These are phyloP conservation scores for Aspergillus felis DNA, from an alignment of 2,329 filamentous ascomycete species.

Conservation along the genomic window DNA sequence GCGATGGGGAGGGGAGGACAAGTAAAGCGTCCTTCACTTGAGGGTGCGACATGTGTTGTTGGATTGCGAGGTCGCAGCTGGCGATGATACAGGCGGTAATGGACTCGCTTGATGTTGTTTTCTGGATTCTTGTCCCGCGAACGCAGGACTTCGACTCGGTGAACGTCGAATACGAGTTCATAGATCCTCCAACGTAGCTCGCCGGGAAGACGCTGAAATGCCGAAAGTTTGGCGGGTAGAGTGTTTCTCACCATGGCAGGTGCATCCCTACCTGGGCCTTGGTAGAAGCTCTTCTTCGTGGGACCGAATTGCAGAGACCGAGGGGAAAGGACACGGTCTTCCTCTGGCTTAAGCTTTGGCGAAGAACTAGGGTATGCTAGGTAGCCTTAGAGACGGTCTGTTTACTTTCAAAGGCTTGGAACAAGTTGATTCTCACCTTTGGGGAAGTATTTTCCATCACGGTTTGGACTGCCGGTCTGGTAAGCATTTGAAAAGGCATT, in stretches of 20 bases:
- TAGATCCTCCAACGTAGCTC: slow-evolving; percentile 70
- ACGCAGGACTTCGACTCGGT: slow-evolving; percentile 17
- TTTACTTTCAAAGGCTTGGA: neutral
- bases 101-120: slow-evolving; percentile 61
- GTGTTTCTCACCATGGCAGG: neutral
- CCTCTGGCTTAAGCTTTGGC: neutral
- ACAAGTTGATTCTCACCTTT: neutral
- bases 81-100: slow-evolving; percentile 59
- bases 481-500: neutral
- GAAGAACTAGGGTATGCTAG: neutral
- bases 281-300: neutral
- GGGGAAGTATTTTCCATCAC: neutral
- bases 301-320: neutral
- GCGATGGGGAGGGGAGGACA: slow-evolving; percentile 37
- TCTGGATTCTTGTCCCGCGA: slow-evolving; percentile 50
- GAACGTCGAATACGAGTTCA: slow-evolving; percentile 53
- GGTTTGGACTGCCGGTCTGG: neutral
- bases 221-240: slow-evolving; percentile 42
- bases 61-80: slow-evolving; percentile 33
- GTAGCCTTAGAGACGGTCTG: neutral
- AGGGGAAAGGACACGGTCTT: neutral
- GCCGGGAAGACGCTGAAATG: slow-evolving; percentile 63
- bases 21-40: neutral
- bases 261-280: neutral
- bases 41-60: slow-evolving; percentile 1